Percentiles rank a stretch among this genome's conserved stretches.
These are phyloP conservation scores for Rhizophagus sp. DNA, from an alignment of 192 early-diverging fungal species.

Conservation along the genomic window DNA sequence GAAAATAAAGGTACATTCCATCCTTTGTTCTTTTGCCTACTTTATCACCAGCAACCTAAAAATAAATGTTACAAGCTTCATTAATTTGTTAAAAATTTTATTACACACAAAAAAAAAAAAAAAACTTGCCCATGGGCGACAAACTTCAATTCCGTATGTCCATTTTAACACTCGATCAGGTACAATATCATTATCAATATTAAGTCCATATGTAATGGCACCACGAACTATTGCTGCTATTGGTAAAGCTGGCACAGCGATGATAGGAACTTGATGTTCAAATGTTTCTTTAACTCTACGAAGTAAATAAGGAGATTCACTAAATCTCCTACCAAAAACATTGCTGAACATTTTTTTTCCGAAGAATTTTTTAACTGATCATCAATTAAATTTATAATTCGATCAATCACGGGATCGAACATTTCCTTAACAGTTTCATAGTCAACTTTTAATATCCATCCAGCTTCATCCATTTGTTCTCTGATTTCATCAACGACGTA, in stretches of 20 bases:
- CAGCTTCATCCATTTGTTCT: constrained; percentile 29
- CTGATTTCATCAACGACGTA: constrained; percentile 36
- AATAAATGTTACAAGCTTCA: neutral
- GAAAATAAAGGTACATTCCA: neutral
- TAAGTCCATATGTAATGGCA: constrained; percentile 49
- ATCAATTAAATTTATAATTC: constrained; percentile 51
- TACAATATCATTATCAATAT: constrained; percentile 4
- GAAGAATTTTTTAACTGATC: constrained; percentile 47
- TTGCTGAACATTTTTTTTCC: constrained; percentile 40
- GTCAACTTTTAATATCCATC: constrained; percentile 44
- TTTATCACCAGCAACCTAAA: neutral
- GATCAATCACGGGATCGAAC: constrained; percentile 56
- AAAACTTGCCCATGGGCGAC: neutral
- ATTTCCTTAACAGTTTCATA: constrained; percentile 51
- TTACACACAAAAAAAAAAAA: neutral
- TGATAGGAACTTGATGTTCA: constrained; percentile 43
- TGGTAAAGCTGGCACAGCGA: constrained; percentile 54
- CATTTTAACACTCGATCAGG: constrained; percentile 8
- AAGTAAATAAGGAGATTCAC: constrained; percentile 52
- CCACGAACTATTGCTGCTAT: constrained; percentile 58
- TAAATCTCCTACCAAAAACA: constrained; percentile 62
- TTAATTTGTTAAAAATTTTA: too few relatives aligned
- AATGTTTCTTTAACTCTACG: constrained; percentile 50
- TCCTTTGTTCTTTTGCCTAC: neutral
- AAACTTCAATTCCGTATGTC: constrained; percentile 22